Conservation (phyloP, 164 flowering plant genomes). For the Kingdonia uniflora region DNA sequence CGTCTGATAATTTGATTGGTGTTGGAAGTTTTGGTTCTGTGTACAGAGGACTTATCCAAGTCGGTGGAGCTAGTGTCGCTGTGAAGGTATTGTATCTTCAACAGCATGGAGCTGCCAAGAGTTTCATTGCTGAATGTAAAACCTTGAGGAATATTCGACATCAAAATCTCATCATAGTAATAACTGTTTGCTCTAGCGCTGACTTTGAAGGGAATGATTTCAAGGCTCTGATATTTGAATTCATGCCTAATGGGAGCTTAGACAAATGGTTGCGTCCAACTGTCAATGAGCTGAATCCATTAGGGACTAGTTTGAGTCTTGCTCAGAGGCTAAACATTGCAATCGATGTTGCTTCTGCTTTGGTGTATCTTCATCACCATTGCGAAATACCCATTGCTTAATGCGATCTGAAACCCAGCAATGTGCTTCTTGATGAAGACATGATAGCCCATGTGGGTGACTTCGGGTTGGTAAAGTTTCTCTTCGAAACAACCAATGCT, state of each 20-base stretch:
- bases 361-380: background rate
- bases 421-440: background rate
- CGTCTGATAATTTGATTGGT: no score
- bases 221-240: background rate
- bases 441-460: no score
- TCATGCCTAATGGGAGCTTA: background rate
- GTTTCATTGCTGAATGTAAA: background rate
- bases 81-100: background rate
- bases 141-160: background rate
- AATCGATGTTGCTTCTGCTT: background rate
- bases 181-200: background rate
- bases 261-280: background rate
- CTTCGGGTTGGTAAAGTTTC: no score
- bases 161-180: background rate
- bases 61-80: background rate
- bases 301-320: background rate
- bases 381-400: background rate
- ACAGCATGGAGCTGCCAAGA: background rate
- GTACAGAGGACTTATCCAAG: no score
- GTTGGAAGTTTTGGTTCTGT: no score
- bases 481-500: no score
- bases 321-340: background rate
- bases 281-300: background rate
- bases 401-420: background rate
- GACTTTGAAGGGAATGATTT: background rate